Percentiles rank a stretch among this genome's conserved stretches.
Conservation (phyloP, 257 asterid species). For the Nicotiana tomentosiformis region DNA sequence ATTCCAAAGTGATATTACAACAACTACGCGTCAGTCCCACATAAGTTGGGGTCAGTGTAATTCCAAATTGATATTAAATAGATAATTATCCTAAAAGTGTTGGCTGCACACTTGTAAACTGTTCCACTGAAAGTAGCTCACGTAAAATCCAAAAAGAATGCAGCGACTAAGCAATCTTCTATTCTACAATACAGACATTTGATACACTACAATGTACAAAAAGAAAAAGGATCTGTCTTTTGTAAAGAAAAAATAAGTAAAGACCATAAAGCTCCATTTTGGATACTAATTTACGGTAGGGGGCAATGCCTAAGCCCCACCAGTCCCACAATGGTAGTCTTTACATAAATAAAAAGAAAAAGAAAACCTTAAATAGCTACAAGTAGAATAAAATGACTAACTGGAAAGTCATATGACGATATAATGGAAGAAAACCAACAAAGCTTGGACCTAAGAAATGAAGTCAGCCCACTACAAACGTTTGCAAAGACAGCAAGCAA, state of each 20-base stretch:
- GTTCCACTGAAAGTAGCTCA: not conserved
- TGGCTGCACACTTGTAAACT: not conserved
- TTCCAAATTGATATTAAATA: not conserved
- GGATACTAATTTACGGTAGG: too few species aligned
- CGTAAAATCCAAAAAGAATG: not conserved
- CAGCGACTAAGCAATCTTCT: not conserved
- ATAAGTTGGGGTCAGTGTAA: too few species aligned
- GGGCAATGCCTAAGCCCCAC: too few species aligned
- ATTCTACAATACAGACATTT: not conserved
- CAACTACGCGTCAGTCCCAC: too few species aligned
- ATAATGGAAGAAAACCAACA: not conserved
- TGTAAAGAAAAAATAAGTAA: not conserved
- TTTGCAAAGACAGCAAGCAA: not conserved
- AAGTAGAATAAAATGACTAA: not conserved
- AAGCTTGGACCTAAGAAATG: not conserved
- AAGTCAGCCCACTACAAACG: not conserved
- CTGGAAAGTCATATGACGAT: not conserved
- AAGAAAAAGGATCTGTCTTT: not conserved
- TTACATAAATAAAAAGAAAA: too few species aligned
- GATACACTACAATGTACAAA: not conserved
- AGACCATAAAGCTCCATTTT: too few species aligned
- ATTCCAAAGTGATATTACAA: not conserved
- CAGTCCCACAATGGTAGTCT: too few species aligned
- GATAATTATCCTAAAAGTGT: not conserved
- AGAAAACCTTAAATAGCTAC: not conserved